Base-by-base conservation (phyloP, 345 rosid genomes). In the Aquilaria sinensis region DNA sequence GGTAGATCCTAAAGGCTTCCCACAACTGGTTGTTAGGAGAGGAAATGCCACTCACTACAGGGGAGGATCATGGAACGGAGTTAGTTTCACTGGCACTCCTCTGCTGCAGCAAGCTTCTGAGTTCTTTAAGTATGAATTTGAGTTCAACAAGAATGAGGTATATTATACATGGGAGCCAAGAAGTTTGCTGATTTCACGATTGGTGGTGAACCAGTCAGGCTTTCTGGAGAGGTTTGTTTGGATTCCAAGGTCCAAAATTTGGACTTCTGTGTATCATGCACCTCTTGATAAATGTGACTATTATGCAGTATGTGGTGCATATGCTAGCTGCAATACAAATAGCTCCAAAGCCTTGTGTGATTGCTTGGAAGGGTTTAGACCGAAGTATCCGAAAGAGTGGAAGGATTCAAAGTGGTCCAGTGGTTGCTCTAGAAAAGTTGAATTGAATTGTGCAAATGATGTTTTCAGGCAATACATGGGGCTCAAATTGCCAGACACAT, bases 241-340 rank as follows among this genome's bases (percentile, higher is more conserved):
- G 74, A 59, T 16, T 16, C 23, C 23, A 0, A 0, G 0, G 23
- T 16, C 23, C 23, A 23, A 14, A 37, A 33, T 52, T 12, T 49
- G 41, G 53, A 13, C 30, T 68, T 61, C 66, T n/a, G 34, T 16
- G 4, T 62, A 30, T 48, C 6, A 3, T 56, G 47, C 5, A 34
- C 66, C 31, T 15, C 54, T 23, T 56, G 74, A 65, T 50, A 3
- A 15, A 5, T 65, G 62, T 55, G 61, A 62, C 12, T 14, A 0
- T 31, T 61, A 65, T 13, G 63, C 14, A 12, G 51, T 71, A 13
- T 71, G 70, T 65, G 74, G 74, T 5, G 30, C 62, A 10, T 60
- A 55, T 61, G 70, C 56, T 2, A 30, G 23, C 57, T 71, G 63
- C 33, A 41, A 48, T 11, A 15, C 51, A 14, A 30, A 1, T 47